Conservation (phyloP, 2,329 filamentous ascomycete genomes). For the Aspergillus luchuensis region DNA sequence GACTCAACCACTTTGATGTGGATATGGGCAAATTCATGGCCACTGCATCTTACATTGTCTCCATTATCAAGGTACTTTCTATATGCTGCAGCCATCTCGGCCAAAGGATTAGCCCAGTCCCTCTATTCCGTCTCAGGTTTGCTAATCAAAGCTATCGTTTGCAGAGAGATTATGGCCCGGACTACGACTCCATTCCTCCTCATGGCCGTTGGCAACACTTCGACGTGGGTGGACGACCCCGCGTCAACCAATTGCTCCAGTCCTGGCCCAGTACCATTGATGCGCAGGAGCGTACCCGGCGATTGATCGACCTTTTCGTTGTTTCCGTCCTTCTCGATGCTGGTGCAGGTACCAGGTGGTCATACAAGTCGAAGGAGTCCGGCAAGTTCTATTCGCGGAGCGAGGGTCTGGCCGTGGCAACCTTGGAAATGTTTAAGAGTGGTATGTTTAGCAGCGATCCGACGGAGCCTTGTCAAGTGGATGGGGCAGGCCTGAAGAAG, state of each 20-base stretch:
- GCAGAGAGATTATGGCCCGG: conserved; percentile 69
- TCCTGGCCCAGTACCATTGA: conserved; percentile 55
- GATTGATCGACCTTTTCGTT: conserved; percentile 64
- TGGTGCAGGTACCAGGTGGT: conserved; percentile 87
- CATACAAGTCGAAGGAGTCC: conserved; percentile 88
- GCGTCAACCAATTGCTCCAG: conserved; percentile 53
- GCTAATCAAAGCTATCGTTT: conserved; percentile 9
- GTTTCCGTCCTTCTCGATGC: conserved; percentile 65
- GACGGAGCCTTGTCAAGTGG: conserved; percentile 82
- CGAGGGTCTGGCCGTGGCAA: conserved; percentile 79
- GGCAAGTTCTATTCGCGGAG: conserved; percentile 80
- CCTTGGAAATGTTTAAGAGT: conserved; percentile 88
- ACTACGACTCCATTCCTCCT: conserved; percentile 75
- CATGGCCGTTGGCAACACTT: conserved; percentile 73
- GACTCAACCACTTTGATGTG: conserved; percentile 83
- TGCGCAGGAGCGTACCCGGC: conserved; percentile 54
- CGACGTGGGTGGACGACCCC: conserved; percentile 58
- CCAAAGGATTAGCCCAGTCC: conserved; percentile 11
- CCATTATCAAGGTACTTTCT: conserved; percentile 81
- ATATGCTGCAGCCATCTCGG: neutral
- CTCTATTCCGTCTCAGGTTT: neutral
- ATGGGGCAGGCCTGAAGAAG: conserved; percentile 74
- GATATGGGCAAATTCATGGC: conserved; percentile 82
- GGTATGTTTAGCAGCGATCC: conserved; percentile 84
- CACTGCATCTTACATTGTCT: conserved; percentile 83